Conservation (phyloP, 73 alveolate species). For the Stentor roeselii region DNA sequence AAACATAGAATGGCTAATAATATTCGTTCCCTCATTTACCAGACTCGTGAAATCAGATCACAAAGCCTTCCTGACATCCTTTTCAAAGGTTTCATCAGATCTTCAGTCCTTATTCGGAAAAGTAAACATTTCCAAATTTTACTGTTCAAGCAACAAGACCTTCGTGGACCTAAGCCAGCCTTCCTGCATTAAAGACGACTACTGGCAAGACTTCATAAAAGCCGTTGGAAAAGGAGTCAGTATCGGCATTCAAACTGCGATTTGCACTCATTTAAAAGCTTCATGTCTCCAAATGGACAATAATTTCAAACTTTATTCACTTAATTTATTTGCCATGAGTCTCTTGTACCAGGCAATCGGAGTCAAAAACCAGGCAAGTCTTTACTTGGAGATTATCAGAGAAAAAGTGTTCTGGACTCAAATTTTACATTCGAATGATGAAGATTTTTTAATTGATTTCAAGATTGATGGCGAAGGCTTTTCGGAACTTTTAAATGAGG, state of each 20-base stretch:
- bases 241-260: neutral
- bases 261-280: neutral
- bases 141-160: neutral
- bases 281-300: neutral
- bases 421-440: no score
- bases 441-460: no score
- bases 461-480: no score
- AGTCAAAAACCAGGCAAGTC: neutral
- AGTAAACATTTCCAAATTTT: neutral
- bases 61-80: neutral
- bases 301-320: no score
- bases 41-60: slow-evolving; percentile 1
- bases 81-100: neutral
- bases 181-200: neutral
- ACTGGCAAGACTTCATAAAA: slow-evolving; percentile 11
- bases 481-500: no score
- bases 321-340: neutral
- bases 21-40: slow-evolving; percentile 6
- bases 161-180: slow-evolving; percentile 12
- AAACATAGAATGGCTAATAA: slow-evolving; percentile 5
- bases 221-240: slow-evolving; percentile 20
- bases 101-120: neutral
- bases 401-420: no score
- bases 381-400: neutral
- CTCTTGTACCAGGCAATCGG: neutral